phyloP scores from a whole-genome alignment of 805 yeast genomes.

The Gaillardinia entomophila region DNA sequence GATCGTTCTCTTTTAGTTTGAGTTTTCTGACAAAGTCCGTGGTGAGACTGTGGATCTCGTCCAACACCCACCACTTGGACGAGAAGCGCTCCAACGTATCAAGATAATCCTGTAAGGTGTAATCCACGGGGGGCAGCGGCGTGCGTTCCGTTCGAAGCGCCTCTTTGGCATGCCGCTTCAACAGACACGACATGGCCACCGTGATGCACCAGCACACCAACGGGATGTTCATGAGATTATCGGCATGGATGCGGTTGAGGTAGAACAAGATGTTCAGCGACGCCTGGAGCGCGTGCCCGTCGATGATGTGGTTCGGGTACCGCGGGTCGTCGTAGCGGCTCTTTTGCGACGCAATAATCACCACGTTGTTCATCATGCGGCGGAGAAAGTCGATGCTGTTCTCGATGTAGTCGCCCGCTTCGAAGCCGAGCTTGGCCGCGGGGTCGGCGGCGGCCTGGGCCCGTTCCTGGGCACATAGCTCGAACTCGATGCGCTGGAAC shows the following conservation, averaged over 20 bases:
- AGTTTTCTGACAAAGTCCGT: constrained; percentile 14
- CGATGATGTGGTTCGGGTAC: constrained; percentile 17
- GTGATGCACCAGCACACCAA: constrained; percentile 19
- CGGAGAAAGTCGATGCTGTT: constrained; percentile 19
- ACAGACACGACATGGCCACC: constrained; percentile 19
- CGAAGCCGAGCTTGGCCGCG: no score
- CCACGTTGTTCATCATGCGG: constrained; percentile 21
- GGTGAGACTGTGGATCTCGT: constrained; percentile 18
- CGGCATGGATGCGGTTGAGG: constrained; percentile 11
- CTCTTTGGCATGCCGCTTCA: constrained; percentile 12
- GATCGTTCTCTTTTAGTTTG: background rate
- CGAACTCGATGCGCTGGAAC: constrained; percentile 20
- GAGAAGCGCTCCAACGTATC: constrained; percentile 14
- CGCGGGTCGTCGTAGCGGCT: constrained; percentile 16
- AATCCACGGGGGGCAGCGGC: constrained; percentile 1
- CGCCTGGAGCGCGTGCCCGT: constrained; percentile 15
- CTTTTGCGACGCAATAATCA: constrained; percentile 21
- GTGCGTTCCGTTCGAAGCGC: constrained; percentile 2
- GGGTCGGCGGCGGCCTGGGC: no score
- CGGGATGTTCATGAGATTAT: constrained; percentile 18
- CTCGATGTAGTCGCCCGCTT: constrained; percentile 13
- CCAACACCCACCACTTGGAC: constrained; percentile 21
- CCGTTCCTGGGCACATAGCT: constrained; percentile 16
- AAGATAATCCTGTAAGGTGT: constrained; percentile 14
- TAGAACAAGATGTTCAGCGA: constrained; percentile 23